Percentiles rank a stretch among this genome's conserved stretches.
phyloP scores from a whole-genome alignment of 768 basidiomycete genomes.

The Cyathus striatus region DNA sequence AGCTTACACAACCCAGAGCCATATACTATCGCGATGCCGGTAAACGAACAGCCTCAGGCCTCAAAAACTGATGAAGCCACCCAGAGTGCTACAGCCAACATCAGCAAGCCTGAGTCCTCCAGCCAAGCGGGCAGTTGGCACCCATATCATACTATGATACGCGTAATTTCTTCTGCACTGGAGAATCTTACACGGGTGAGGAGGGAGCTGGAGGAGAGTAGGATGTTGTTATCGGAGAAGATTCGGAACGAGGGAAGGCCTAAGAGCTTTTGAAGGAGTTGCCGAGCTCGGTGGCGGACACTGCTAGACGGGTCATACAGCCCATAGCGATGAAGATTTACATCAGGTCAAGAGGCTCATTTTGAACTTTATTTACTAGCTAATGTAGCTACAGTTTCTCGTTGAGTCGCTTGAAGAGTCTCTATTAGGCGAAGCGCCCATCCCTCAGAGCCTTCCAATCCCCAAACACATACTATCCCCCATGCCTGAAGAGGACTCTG shows the following conservation, averaged over 20 bases:
- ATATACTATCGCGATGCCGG: too few species aligned
- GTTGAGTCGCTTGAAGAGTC: conserved; percentile 52
- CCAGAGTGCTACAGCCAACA: conserved; percentile 51
- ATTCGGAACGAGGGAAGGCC: conserved; percentile 42
- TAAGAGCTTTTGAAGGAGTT: conserved; percentile 55
- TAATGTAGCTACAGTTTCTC: conserved; percentile 32
- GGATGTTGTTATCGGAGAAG: conserved; percentile 52
- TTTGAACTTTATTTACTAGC: conserved; percentile 2
- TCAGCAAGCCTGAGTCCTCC: conserved; percentile 40
- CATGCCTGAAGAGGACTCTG: conserved; percentile 28
- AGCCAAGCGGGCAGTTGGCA: conserved; percentile 39
- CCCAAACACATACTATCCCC: conserved; percentile 26
- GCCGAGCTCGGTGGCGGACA: conserved; percentile 54
- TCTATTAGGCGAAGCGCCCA: conserved; percentile 41
- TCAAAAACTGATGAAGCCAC: conserved; percentile 77
- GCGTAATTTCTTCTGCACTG: conserved; percentile 65
- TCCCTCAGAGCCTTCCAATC: conserved; percentile 28
- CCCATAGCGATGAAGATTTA: conserved; percentile 43
- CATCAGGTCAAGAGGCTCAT: conserved; percentile 39
- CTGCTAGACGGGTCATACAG: conserved; percentile 63
- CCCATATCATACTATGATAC: conserved; percentile 64
- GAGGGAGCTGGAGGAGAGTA: conserved; percentile 59
- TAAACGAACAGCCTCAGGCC: too few species aligned
- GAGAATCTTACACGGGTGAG: conserved; percentile 51
- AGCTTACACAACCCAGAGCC: too few species aligned